Conservation (phyloP, 202 grass and related monocot species). For the Brachypodium distachyon region DNA sequence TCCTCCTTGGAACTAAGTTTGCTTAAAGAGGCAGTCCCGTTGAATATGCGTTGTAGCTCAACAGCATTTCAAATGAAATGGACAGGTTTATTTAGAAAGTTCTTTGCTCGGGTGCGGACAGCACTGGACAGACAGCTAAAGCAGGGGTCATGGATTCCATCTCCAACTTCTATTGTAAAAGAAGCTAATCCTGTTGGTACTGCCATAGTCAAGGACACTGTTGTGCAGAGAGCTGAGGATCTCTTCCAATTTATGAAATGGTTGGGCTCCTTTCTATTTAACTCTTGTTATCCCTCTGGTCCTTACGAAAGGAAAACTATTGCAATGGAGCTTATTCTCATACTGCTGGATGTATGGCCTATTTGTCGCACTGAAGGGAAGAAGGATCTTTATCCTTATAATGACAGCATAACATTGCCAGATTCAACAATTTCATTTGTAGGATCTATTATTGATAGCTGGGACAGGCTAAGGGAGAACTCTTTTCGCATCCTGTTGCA, state of each 20-base stretch:
- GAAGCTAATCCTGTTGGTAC: conserved; percentile 25
- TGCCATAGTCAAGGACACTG: conserved; percentile 4
- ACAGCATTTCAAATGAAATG: conserved; percentile 99
- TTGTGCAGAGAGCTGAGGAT: conserved; percentile 43
- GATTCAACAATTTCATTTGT: conserved; percentile 90
- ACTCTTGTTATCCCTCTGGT: conserved; percentile 91
- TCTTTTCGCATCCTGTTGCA: conserved; percentile 84
- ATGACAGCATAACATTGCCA: conserved; percentile 68
- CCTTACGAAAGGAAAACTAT: conserved; percentile 99
- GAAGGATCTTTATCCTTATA: conserved; percentile 60
- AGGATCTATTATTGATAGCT: conserved; percentile 94
- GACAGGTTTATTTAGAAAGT: conserved; percentile 86
- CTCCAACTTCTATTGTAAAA: conserved; percentile 17
- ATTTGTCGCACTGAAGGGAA: conserved; percentile 53
- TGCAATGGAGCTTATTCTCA: conserved; percentile 98
- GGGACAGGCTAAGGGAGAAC: conserved; percentile 81
- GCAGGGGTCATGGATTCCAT: conserved; percentile 60
- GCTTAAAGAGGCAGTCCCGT: conserved; percentile 69
- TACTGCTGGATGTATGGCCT: conserved; percentile 85
- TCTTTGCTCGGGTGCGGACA: conserved; percentile 85
- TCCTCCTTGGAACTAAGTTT: conserved; percentile 82
- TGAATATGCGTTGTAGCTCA: conserved; percentile 97
- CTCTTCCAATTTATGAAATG: conserved; percentile 95
- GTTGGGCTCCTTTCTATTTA: conserved; percentile 83
- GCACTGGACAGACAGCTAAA: conserved; percentile 92